phyloP scores from a whole-genome alignment of 2,329 filamentous ascomycete genomes.

The Zasmidium angulare region DNA sequence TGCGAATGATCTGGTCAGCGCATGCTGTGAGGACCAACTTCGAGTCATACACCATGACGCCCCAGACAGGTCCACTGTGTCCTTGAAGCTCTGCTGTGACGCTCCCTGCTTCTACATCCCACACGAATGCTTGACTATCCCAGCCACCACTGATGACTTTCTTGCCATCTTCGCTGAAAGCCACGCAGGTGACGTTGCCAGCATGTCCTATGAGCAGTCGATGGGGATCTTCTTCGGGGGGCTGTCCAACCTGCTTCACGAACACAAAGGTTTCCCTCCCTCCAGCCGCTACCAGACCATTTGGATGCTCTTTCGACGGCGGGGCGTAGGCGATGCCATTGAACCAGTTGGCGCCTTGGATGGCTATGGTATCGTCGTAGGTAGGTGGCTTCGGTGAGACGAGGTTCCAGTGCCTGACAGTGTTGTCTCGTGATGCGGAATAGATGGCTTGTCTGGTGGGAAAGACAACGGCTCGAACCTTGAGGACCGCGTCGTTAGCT shows the following conservation, averaged over 20 bases:
- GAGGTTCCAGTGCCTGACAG: slow-evolving; percentile 81
- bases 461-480: slow-evolving; percentile 87
- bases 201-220: slow-evolving; percentile 82
- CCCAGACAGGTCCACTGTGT: slow-evolving; percentile 84
- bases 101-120: slow-evolving; percentile 85
- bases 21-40: slow-evolving; percentile 77
- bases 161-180: slow-evolving; percentile 69
- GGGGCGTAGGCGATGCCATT: slow-evolving; percentile 79
- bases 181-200: slow-evolving; percentile 83
- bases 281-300: slow-evolving; percentile 82
- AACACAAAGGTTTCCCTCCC: slow-evolving; percentile 94
- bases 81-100: slow-evolving; percentile 69
- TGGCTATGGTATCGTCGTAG: slow-evolving; percentile 76
- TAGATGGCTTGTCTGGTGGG: slow-evolving; percentile 70
- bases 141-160: slow-evolving; percentile 89
- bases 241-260: slow-evolving; percentile 69
- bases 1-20: slow-evolving; percentile 83
- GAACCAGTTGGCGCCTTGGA: slow-evolving; percentile 80
- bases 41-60: slow-evolving; percentile 79
- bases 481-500: slow-evolving; percentile 20
- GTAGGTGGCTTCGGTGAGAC: slow-evolving; percentile 63
- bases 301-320: slow-evolving; percentile 65
- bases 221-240: slow-evolving; percentile 74
- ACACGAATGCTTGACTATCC: slow-evolving; percentile 85
- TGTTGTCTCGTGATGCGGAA: slow-evolving; percentile 88